A percentile compares a stretch with the other conserved stretches of the same genome.
Evolutionary conservation across 2,329 filamentous ascomycete genomes (phyloP).

Genomic region (Penicillium sp.): DNA sequence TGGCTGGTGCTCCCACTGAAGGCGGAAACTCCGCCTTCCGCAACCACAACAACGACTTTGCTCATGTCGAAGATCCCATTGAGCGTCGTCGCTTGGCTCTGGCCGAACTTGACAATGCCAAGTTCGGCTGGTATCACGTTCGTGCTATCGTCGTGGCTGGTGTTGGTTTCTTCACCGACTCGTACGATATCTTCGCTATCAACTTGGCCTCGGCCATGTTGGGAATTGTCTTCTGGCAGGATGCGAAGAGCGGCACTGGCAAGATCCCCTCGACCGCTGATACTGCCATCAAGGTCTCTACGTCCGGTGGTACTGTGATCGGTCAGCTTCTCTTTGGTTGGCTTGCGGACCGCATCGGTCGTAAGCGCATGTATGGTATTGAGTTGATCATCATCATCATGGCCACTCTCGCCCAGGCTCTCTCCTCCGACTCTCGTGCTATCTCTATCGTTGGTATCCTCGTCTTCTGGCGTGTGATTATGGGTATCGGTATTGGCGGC

Average conservation of each 20-base stretch:
- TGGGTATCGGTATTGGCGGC: constrained; percentile 80
- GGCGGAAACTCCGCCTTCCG: constrained; percentile 10
- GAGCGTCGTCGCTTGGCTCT: constrained; percentile 80
- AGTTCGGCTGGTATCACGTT: constrained; percentile 85
- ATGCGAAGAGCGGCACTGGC: constrained; percentile 52
- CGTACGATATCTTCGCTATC: constrained; percentile 82
- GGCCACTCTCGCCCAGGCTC: constrained; percentile 74
- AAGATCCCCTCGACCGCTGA: constrained; percentile 71
- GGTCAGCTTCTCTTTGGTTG: constrained; percentile 82
- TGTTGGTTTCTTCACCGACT: constrained; percentile 88
- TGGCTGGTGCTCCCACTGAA: not conserved
- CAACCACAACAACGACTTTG: constrained; percentile 10
- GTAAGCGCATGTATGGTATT: constrained; percentile 84
- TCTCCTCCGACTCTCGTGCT: constrained; percentile 67
- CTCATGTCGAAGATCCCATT: constrained; percentile 65
- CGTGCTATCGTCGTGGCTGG: constrained; percentile 78
- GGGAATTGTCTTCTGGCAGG: constrained; percentile 77
- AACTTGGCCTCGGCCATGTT: constrained; percentile 76
- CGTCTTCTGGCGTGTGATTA: constrained; percentile 82
- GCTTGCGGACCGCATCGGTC: constrained; percentile 78
- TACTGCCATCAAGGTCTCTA: constrained; percentile 84
- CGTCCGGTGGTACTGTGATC: constrained; percentile 81
- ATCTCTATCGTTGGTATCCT: constrained; percentile 62
- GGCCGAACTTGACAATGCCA: constrained; percentile 80
- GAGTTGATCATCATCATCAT: constrained; percentile 83